A percentile compares a stretch with the other conserved stretches of the same genome.
These are phyloP conservation scores for Candida orba DNA, from an alignment of 805 yeast species.

Conservation along the genomic window DNA sequence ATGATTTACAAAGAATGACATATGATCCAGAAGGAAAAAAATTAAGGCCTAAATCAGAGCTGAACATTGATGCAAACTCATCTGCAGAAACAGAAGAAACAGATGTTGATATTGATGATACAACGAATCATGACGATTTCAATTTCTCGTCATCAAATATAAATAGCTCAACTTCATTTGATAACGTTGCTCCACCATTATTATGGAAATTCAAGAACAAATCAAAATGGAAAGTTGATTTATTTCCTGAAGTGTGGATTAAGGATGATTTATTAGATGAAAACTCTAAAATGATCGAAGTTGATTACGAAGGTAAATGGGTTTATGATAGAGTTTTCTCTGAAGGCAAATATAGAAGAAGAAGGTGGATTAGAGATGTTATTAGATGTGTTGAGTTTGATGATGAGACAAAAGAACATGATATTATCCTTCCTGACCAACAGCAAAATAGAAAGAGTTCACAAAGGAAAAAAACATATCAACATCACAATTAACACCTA, in stretches of 20 bases:
- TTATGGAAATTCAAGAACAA: constrained; percentile 46
- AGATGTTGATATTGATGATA: background rate
- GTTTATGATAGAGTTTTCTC: constrained; percentile 50
- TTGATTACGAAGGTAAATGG: constrained; percentile 80
- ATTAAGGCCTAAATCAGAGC: background rate
- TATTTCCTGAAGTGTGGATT: constrained; percentile 61
- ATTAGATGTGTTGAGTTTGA: constrained; percentile 19
- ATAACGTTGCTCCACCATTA: constrained; percentile 46
- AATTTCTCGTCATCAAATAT: background rate
- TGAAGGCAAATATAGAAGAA: constrained; percentile 41
- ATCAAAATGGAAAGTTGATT: constrained; percentile 59
- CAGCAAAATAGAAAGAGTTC: background rate
- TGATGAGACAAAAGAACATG: background rate
- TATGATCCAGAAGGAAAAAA: constrained; percentile 2
- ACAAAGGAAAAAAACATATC: background rate
- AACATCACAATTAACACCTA: too few species aligned
- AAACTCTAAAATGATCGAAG: constrained; percentile 38
- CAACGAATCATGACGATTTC: background rate
- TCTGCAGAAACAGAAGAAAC: constrained; percentile 21
- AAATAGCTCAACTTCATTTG: constrained; percentile 10
- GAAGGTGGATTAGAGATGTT: constrained; percentile 56
- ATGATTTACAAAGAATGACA: constrained; percentile 1
- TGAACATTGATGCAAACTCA: constrained; percentile 24
- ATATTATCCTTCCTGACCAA: background rate
- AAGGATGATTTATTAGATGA: constrained; percentile 33